Percentiles rank a stretch among this genome's conserved stretches.
These are phyloP conservation scores for Microdochium nivale DNA, from an alignment of 2,329 filamentous ascomycete genomes.

Conservation along the genomic window DNA sequence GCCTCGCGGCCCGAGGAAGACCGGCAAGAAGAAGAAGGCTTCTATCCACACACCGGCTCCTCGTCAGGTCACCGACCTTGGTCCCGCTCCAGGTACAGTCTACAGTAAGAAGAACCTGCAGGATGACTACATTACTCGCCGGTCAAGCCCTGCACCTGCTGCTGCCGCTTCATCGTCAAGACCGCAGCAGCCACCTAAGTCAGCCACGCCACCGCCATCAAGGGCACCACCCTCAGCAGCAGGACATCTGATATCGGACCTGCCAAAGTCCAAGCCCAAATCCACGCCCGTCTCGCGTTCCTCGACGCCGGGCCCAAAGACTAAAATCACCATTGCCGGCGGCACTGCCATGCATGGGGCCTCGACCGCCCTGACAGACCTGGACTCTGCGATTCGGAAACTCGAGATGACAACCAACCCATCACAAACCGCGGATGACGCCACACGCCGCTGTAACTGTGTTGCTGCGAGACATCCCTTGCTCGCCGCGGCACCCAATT, in stretches of 20 bases:
- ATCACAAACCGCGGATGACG: constrained; percentile 46
- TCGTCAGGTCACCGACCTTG: constrained; percentile 55
- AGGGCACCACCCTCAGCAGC: constrained; percentile 59
- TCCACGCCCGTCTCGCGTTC: constrained; percentile 42
- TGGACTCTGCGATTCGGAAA: constrained; percentile 75
- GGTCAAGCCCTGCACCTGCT: constrained; percentile 31
- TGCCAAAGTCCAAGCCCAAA: constrained; percentile 49
- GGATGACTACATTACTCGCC: constrained; percentile 62
- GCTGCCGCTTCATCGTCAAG: constrained; percentile 16
- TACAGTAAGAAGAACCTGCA: constrained; percentile 68
- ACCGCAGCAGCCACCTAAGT: constrained; percentile 34
- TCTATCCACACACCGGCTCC: constrained; percentile 55
- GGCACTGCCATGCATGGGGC: constrained; percentile 77
- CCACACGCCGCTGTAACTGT: constrained; percentile 70
- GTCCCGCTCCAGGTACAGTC: constrained; percentile 52
- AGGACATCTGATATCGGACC: constrained; percentile 78
- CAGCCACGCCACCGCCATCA: constrained; percentile 35
- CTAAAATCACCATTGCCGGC: constrained; percentile 66
- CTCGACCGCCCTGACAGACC: constrained; percentile 61
- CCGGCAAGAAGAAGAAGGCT: constrained; percentile 50
- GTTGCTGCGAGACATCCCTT: constrained; percentile 82
- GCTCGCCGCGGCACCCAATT: constrained; percentile 87
- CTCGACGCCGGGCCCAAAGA: constrained; percentile 43
- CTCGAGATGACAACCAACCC: constrained; percentile 92
- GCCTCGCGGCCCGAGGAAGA: constrained; percentile 38